phyloP scores from a whole-genome alignment of 2,329 filamentous ascomycete species.

The Penicillium sp. region DNA sequence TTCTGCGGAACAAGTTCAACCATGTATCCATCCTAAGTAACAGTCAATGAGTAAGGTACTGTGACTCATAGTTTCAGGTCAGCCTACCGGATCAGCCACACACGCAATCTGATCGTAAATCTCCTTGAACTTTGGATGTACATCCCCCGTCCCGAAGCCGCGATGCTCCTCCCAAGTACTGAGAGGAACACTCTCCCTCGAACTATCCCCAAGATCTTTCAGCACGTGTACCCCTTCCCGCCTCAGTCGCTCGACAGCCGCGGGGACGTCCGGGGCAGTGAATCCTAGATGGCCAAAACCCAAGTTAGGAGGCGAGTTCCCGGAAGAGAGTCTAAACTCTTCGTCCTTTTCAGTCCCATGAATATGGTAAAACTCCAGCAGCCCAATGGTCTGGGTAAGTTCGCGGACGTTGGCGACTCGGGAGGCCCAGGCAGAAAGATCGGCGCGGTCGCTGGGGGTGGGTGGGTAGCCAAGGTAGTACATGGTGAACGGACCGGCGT shows the following conservation, averaged over 20 bases:
- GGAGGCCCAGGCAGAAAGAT: too few species aligned
- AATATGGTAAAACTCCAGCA: conserved; percentile 33
- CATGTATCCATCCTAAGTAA: conserved; percentile 28
- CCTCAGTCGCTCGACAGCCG: conserved; percentile 25
- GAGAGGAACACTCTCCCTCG: conserved; percentile 28
- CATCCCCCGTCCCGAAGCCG: too few species aligned
- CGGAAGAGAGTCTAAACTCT: conserved; percentile 18
- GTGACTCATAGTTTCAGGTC: too few species aligned
- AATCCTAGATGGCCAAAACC: conserved; percentile 36
- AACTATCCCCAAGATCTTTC: conserved; percentile 28
- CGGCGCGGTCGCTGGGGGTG: conserved; percentile 17
- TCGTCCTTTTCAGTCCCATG: conserved; percentile 28
- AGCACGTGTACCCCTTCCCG: conserved; percentile 25
- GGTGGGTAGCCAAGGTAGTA: conserved; percentile 36
- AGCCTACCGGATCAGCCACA: conserved; percentile 31
- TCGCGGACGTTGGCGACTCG: too few species aligned
- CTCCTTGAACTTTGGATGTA: too few species aligned
- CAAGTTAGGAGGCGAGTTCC: conserved; percentile 28
- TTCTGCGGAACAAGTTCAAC: conserved; percentile 29
- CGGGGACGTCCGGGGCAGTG: conserved; percentile 31
- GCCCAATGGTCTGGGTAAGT: conserved; percentile 28
- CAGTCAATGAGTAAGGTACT: too few species aligned
- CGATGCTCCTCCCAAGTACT: conserved; percentile 31
- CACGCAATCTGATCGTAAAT: conserved; percentile 28
- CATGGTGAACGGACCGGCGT: conserved; percentile 34